These are phyloP conservation scores for Tranzscheliella williamsii DNA, from an alignment of 1,284 basidiomycete species.

Conservation along the genomic window DNA sequence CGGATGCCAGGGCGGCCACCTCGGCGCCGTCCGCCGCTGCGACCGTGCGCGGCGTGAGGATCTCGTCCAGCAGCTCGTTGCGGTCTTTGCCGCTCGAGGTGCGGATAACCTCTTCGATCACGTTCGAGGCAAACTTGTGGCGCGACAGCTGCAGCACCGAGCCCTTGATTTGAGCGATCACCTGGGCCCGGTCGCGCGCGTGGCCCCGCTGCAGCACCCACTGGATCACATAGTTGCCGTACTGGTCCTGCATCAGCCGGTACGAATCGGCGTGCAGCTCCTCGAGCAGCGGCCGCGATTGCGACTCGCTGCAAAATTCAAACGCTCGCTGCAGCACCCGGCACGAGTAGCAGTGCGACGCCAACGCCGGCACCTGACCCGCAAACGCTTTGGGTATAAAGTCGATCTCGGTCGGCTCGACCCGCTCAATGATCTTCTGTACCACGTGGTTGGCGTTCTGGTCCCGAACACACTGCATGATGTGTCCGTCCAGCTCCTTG, in stretches of 20 bases:
- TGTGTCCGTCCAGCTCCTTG: slow-evolving; percentile 76
- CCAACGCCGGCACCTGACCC: slow-evolving; percentile 80
- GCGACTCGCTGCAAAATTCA: slow-evolving; percentile 67
- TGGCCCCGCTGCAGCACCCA: slow-evolving; percentile 84
- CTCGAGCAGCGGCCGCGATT: slow-evolving; percentile 77
- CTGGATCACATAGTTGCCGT: slow-evolving; percentile 86
- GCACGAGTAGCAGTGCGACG: slow-evolving; percentile 91
- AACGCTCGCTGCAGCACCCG: slow-evolving; percentile 92
- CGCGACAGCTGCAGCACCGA: slow-evolving; percentile 70
- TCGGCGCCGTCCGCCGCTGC: neutral
- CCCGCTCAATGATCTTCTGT: slow-evolving; percentile 58
- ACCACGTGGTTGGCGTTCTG: slow-evolving; percentile 92
- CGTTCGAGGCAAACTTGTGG: slow-evolving; percentile 97
- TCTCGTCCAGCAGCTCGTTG: slow-evolving; percentile 75
- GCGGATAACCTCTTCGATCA: slow-evolving; percentile 87
- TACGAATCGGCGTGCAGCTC: slow-evolving; percentile 75
- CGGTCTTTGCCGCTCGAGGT: slow-evolving; percentile 71
- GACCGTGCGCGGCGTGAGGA: slow-evolving; percentile 66
- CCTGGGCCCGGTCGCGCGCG: slow-evolving; percentile 70
- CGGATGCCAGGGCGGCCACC: neutral
- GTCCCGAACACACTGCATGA: slow-evolving; percentile 86
- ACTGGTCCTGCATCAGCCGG: slow-evolving; percentile 62
- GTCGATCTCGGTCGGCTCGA: slow-evolving; percentile 73
- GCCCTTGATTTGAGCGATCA: slow-evolving; percentile 75
- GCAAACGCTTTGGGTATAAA: slow-evolving; percentile 76